Percentiles rank a stretch among this genome's conserved stretches.
These are phyloP conservation scores for Epichloe typhina DNA, from an alignment of 2,329 filamentous ascomycete species.

Conservation along the genomic window DNA sequence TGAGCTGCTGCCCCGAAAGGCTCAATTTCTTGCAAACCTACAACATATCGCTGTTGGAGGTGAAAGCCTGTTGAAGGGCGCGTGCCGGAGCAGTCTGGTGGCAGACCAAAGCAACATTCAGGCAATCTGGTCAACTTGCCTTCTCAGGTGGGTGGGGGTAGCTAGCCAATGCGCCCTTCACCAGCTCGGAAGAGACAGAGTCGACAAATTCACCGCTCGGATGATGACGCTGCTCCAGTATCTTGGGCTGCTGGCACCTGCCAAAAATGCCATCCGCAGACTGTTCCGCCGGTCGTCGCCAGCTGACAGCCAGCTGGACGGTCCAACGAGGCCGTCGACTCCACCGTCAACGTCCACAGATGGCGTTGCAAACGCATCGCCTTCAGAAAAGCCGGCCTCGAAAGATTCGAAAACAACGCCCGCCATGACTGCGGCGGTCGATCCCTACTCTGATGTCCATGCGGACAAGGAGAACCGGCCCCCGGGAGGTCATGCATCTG, in stretches of 20 bases:
- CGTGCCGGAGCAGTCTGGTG: too few species aligned
- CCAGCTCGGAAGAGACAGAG: not conserved
- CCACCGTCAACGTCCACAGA: constrained; percentile 4
- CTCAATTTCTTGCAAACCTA: too few species aligned
- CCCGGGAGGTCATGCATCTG: constrained; percentile 3
- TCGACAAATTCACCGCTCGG: not conserved
- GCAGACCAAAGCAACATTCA: too few species aligned
- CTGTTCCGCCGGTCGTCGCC: constrained; percentile 17
- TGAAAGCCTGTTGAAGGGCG: too few species aligned
- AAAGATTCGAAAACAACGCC: not conserved
- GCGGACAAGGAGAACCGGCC: constrained; percentile 20
- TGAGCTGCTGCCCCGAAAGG: too few species aligned
- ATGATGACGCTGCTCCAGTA: constrained; percentile 19
- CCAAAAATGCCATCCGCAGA: constrained; percentile 18
- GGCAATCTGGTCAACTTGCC: too few species aligned
- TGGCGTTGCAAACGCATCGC: constrained; percentile 2
- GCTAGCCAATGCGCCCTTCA: too few species aligned
- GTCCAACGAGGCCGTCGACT: not conserved
- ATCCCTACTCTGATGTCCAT: not conserved
- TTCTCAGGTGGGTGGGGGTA: too few species aligned
- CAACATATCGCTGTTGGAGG: too few species aligned
- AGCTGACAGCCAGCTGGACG: constrained; percentile 9
- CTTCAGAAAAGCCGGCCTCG: constrained; percentile 2
- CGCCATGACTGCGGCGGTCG: constrained; percentile 7
- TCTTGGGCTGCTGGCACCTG: constrained; percentile 18